Conservation (phyloP, 2,329 filamentous ascomycete genomes). For the Coniosporium tulheliwenetii region DNA sequence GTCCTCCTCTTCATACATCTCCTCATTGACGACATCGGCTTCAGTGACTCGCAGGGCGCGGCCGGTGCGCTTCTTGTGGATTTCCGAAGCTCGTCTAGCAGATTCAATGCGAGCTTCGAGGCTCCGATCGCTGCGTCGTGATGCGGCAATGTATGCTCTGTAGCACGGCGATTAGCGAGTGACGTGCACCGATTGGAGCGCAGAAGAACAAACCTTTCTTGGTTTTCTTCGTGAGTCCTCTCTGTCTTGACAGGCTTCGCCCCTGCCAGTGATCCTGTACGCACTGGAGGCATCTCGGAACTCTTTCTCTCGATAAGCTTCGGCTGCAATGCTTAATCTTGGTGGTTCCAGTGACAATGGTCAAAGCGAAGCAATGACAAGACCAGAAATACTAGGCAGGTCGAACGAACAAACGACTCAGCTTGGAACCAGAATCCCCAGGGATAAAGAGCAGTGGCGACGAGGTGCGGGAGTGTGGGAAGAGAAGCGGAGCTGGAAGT, state of each 20-base stretch:
- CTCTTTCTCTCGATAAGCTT: too few species aligned
- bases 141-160: conserved; percentile 85
- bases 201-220: conserved; percentile 40
- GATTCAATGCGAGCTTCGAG: conserved; percentile 81
- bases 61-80: conserved; percentile 78
- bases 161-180: background rate
- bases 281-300: conserved; percentile 19
- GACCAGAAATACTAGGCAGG: too few species aligned
- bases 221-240: conserved; percentile 65
- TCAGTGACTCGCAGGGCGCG: conserved; percentile 68
- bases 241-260: conserved; percentile 45
- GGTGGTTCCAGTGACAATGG: too few species aligned
- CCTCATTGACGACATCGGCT: conserved; percentile 75
- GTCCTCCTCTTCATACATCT: conserved; percentile 94
- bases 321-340: too few species aligned
- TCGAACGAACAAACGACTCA: too few species aligned
- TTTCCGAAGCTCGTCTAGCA: conserved; percentile 72
- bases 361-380: too few species aligned
- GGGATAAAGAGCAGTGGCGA: too few species aligned
- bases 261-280: conserved; percentile 11
- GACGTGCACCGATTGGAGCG: background rate
- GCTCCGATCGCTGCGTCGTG: conserved; percentile 70
- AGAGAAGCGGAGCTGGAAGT: too few species aligned
- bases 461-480: too few species aligned
- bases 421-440: too few species aligned